Conservation (phyloP, 352 stramenopile genomes). For the Salisapilia sapeloensis region DNA sequence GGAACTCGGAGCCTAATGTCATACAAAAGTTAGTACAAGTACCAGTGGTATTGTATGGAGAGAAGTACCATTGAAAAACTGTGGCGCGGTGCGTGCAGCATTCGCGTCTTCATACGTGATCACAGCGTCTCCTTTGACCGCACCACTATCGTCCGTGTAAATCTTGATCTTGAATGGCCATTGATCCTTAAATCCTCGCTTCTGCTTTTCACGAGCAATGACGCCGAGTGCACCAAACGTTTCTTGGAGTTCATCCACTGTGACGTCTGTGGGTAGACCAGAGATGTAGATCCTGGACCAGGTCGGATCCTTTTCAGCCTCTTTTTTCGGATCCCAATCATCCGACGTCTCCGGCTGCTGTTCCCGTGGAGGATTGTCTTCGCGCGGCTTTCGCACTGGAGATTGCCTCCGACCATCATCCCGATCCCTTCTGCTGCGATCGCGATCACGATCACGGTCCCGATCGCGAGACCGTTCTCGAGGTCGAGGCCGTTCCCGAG, state of each 20-base stretch:
- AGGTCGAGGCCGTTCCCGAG: slow-evolving; percentile 1
- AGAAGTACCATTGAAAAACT: slow-evolving; percentile 64
- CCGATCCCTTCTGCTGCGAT: slow-evolving; percentile 5
- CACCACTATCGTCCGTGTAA: slow-evolving; percentile 55
- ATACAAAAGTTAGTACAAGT: not conserved
- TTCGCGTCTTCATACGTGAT: slow-evolving; percentile 78
- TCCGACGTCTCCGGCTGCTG: slow-evolving; percentile 15
- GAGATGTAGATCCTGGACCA: slow-evolving; percentile 82
- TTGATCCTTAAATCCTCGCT: slow-evolving; percentile 77
- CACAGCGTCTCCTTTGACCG: slow-evolving; percentile 68
- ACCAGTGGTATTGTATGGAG: not conserved
- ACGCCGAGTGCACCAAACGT: slow-evolving; percentile 74
- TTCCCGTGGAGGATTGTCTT: slow-evolving; percentile 4
- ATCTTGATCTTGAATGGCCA: slow-evolving; percentile 86
- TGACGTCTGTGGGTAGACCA: slow-evolving; percentile 59
- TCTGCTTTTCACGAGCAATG: slow-evolving; percentile 73
- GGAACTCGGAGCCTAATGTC: slow-evolving; percentile 37
- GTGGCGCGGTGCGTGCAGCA: slow-evolving; percentile 52
- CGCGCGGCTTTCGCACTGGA: slow-evolving; percentile 1
- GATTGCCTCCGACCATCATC: slow-evolving; percentile 2
- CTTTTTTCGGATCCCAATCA: slow-evolving; percentile 53
- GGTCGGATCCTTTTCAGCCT: slow-evolving; percentile 59
- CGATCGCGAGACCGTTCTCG: slow-evolving; percentile 9
- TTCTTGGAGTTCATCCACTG: slow-evolving; percentile 64
- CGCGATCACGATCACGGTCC: slow-evolving; percentile 13